These are phyloP conservation scores for Malus fusca DNA, from an alignment of 306 rosid genomes.

Conservation along the genomic window DNA sequence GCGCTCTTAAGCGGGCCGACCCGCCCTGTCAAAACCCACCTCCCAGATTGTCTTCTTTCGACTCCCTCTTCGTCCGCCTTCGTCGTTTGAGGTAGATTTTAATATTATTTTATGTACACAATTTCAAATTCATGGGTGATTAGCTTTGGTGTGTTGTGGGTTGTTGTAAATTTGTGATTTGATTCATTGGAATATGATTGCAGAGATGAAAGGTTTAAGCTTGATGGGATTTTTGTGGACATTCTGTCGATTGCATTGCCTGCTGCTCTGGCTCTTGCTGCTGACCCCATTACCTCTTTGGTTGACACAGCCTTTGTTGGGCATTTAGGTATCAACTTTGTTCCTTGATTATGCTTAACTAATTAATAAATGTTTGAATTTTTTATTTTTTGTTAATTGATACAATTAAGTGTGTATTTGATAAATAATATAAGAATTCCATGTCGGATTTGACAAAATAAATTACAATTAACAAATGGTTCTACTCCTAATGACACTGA, in stretches of 20 bases:
- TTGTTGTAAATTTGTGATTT: neutral
- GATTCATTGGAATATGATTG: neutral
- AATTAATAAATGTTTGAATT: neutral
- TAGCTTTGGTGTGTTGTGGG: neutral
- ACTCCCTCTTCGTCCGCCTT: conserved; percentile 14
- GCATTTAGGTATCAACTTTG: conserved; percentile 62
- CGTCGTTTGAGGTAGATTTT: conserved; percentile 26
- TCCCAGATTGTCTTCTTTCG: conserved; percentile 1
- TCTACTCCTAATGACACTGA: neutral
- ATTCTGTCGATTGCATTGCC: conserved; percentile 83
- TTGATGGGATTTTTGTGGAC: conserved; percentile 64
- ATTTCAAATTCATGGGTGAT: neutral
- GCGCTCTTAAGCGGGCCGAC: neutral
- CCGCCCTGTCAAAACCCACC: conserved; percentile 2
- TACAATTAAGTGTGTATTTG: neutral
- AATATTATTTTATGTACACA: neutral
- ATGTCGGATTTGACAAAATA: no score
- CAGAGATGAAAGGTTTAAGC: conserved; percentile 29
- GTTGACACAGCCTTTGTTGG: conserved; percentile 90
- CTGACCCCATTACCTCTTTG: conserved; percentile 84
- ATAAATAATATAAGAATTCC: neutral
- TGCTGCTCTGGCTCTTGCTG: conserved; percentile 84
- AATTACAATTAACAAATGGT: neutral
- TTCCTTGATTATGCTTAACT: neutral
- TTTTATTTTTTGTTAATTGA: neutral